phyloP scores from a whole-genome alignment of 192 early-diverging fungal species.

The Rhizophagus prolifer region DNA sequence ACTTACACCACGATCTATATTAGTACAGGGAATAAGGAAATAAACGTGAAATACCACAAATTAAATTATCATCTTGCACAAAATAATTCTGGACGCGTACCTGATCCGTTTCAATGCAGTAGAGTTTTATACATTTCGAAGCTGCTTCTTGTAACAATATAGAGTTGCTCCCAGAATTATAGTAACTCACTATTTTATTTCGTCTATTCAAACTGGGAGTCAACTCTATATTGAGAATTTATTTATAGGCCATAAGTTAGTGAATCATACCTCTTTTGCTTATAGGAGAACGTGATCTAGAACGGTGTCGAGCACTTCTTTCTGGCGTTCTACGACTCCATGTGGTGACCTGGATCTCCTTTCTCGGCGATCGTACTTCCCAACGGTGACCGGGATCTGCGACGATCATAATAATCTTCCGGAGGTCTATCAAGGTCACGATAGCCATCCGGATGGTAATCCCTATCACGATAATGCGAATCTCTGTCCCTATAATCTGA shows the following conservation, averaged over 20 bases:
- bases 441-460: not conserved
- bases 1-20: constrained; percentile 18
- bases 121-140: not conserved
- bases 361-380: constrained; percentile 1
- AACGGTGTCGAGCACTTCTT: not conserved
- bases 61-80: constrained; percentile 9
- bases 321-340: constrained; percentile 3
- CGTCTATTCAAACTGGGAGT: not conserved
- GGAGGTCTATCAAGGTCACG: not conserved
- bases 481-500: not conserved
- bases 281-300: not conserved
- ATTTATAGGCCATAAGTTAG: not conserved
- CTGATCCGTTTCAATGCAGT: not conserved
- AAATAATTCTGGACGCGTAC: not conserved
- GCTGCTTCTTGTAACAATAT: not conserved
- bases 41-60: constrained; percentile 24
- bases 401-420: not conserved
- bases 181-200: not conserved
- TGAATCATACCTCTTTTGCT: constrained; percentile 10
- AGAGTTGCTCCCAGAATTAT: not conserved
- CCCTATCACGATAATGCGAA: not conserved
- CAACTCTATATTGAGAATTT: constrained; percentile 1
- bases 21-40: not conserved
- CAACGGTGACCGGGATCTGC: not conserved
- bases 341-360: constrained; percentile 4